Percentiles rank a stretch among this genome's conserved stretches.
These are phyloP conservation scores for Avicennia marina DNA, from an alignment of 257 asterid species.

Conservation along the genomic window DNA sequence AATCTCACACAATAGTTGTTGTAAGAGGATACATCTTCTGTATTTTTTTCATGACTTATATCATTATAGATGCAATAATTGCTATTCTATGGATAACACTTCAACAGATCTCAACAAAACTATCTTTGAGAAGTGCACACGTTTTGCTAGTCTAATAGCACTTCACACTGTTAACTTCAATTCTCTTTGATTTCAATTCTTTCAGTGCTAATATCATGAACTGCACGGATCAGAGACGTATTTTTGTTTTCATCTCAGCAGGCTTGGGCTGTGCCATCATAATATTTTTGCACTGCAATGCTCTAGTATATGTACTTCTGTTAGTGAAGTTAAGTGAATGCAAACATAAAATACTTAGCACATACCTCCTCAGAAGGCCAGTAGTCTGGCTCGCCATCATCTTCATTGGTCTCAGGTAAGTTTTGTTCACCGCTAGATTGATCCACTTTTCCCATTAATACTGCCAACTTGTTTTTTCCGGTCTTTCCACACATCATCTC, in stretches of 20 bases:
- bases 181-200: not conserved
- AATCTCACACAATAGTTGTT: not conserved
- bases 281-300: not conserved
- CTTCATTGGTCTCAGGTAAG: constrained; percentile 39
- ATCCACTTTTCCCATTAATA: constrained; percentile 47
- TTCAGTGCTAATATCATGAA: too few species aligned
- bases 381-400: constrained; percentile 27
- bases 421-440: constrained; percentile 42
- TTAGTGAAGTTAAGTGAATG: not conserved
- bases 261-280: not conserved
- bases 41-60: not conserved
- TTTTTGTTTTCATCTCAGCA: constrained; percentile 6
- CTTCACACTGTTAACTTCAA: not conserved
- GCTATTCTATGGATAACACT: not conserved
- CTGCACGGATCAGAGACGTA: constrained; percentile 1
- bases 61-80: not conserved
- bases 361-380: constrained; percentile 66
- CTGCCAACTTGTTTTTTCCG: constrained; percentile 66
- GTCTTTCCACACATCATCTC: constrained; percentile 81
- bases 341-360: constrained; percentile 12
- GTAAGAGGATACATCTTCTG: not conserved
- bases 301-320: not conserved
- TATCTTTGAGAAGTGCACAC: not conserved
- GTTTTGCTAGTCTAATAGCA: not conserved
- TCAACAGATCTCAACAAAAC: constrained; percentile 1